Percentiles rank a stretch among this genome's conserved stretches.
phyloP scores from a whole-genome alignment of 805 yeast genomes.

The Sungouiella thailandica region DNA sequence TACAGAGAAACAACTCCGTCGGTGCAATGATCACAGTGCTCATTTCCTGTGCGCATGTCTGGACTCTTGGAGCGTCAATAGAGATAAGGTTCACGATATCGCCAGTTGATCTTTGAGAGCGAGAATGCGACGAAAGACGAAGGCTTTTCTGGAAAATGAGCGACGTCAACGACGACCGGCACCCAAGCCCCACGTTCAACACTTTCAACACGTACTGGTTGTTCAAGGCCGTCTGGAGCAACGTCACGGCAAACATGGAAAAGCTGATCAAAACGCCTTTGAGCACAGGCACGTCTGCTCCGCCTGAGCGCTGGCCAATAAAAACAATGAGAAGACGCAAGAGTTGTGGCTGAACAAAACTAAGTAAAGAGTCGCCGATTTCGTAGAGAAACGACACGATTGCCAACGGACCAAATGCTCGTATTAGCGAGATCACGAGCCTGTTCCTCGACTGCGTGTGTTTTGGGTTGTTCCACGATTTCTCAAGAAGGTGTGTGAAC shows the following conservation, averaged over 20 bases:
- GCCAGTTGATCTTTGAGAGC: conserved; percentile 16
- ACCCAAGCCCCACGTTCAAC: conserved; percentile 49
- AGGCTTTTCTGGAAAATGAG: conserved; percentile 19
- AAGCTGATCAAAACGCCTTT: conserved; percentile 14
- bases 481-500: conserved; percentile 13
- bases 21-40: conserved; percentile 14
- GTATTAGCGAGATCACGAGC: conserved; percentile 16
- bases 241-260: conserved; percentile 54
- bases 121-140: conserved; percentile 14
- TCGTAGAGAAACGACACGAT: conserved; percentile 21
- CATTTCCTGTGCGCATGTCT: conserved; percentile 15
- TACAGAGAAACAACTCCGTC: conserved; percentile 14
- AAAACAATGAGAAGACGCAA: conserved; percentile 60
- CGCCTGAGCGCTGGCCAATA: conserved; percentile 37
- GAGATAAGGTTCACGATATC: conserved; percentile 22
- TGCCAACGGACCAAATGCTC: conserved; percentile 24
- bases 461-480: conserved; percentile 12
- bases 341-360: conserved; percentile 81
- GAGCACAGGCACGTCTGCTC: conserved; percentile 11
- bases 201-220: conserved; percentile 65
- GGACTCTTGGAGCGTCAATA: conserved; percentile 21
- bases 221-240: conserved; percentile 55
- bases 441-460: conserved; percentile 3
- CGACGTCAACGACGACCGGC: conserved; percentile 18
- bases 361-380: conserved; percentile 17